These are phyloP conservation scores for Poa pratensis DNA, from an alignment of 176 grass and related monocot genomes.

Conservation along the genomic window DNA sequence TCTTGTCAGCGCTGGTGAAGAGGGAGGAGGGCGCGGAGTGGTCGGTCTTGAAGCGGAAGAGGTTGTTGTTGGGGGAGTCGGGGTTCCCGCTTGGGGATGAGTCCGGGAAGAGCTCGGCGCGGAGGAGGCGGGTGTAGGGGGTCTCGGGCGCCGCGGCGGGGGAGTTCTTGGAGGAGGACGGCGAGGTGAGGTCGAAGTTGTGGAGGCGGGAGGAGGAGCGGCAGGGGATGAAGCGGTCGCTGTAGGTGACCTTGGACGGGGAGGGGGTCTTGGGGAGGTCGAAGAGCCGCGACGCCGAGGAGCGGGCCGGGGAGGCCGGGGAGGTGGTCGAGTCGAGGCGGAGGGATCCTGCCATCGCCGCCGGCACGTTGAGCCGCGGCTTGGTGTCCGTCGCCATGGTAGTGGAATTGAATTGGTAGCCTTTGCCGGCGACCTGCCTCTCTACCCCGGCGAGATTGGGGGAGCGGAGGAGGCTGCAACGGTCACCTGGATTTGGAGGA, in stretches of 20 bases:
- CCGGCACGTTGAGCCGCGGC: conserved; percentile 79
- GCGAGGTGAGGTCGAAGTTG: conserved; percentile 74
- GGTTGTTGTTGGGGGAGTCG: conserved; percentile 72
- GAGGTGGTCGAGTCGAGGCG: conserved; percentile 54
- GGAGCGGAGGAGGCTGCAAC: background rate
- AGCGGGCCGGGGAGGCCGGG: background rate
- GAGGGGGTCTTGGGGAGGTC: conserved; percentile 81
- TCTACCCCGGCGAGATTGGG: background rate
- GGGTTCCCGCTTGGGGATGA: conserved; percentile 2
- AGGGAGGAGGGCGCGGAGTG: conserved; percentile 70
- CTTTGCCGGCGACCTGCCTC: no score
- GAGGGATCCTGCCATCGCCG: conserved; percentile 69
- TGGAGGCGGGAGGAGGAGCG: conserved; percentile 93
- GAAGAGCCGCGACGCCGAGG: conserved; percentile 12
- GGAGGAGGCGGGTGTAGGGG: conserved; percentile 74
- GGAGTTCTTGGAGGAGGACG: conserved; percentile 53
- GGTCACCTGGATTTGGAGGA: background rate
- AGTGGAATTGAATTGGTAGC: no score
- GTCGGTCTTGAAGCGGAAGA: conserved; percentile 94
- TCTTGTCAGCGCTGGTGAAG: conserved; percentile 36
- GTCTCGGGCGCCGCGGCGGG: conserved; percentile 41
- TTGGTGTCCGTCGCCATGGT: no score
- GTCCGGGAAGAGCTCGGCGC: conserved; percentile 85
- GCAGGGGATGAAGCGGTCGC: conserved; percentile 97
- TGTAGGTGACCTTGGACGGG: conserved; percentile 81